phyloP scores from a whole-genome alignment of 768 basidiomycete genomes.

The Tubosaeta brunneosetosa region DNA sequence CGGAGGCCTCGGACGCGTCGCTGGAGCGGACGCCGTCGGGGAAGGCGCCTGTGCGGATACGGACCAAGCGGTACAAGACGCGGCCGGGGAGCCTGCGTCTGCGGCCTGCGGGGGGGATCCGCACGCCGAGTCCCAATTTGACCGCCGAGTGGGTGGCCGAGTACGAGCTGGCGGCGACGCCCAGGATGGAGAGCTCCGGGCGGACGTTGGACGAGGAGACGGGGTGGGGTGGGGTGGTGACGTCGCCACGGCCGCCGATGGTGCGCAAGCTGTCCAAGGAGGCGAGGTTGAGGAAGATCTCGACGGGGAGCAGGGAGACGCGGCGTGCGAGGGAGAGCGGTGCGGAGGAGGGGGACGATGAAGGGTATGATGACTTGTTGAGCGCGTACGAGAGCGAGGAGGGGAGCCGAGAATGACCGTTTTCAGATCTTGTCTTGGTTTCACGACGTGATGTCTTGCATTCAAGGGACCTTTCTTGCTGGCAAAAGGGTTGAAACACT shows the following conservation, averaged over 20 bases:
- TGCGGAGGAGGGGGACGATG: slow-evolving; percentile 74
- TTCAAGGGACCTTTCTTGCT: neutral
- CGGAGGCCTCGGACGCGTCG: slow-evolving; percentile 39
- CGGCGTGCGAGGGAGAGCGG: slow-evolving; percentile 49
- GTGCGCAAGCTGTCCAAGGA: slow-evolving; percentile 29
- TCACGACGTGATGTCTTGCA: neutral
- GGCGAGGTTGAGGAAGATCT: slow-evolving; percentile 43
- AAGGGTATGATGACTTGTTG: slow-evolving; percentile 68
- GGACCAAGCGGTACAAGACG: slow-evolving; percentile 46
- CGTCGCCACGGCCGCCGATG: slow-evolving; percentile 22
- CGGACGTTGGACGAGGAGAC: slow-evolving; percentile 8
- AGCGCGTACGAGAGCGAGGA: slow-evolving; percentile 83
- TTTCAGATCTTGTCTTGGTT: neutral
- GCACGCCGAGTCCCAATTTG: slow-evolving; percentile 41
- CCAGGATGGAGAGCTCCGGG: slow-evolving; percentile 42
- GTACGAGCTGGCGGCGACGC: slow-evolving; percentile 50
- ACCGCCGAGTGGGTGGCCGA: slow-evolving; percentile 53
- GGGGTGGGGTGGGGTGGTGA: slow-evolving; percentile 8
- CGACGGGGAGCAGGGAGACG: slow-evolving; percentile 36
- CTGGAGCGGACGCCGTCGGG: slow-evolving; percentile 30
- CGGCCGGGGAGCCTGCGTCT: slow-evolving; percentile 48
- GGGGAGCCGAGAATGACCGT: slow-evolving; percentile 29
- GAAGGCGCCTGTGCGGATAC: slow-evolving; percentile 39
- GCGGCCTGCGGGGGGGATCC: slow-evolving; percentile 21
- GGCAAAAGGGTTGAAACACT: neutral